Conservation (phyloP, 164 flowering plant species). For the Nelumbo lutea region DNA sequence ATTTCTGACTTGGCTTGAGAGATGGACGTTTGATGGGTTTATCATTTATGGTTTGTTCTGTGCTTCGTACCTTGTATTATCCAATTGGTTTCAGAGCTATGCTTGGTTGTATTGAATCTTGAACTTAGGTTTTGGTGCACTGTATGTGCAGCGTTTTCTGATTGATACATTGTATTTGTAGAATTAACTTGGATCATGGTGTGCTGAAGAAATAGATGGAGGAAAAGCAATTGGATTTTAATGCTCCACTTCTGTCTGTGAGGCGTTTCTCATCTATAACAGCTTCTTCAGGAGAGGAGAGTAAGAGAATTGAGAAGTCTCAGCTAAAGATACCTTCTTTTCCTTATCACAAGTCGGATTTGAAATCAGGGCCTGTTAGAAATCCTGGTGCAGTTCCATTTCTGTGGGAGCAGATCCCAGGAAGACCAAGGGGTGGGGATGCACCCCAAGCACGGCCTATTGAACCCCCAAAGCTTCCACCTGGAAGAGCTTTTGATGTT, state of each 20-base stretch:
- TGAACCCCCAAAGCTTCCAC: conserved; percentile 69
- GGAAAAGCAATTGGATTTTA: conserved; percentile 51
- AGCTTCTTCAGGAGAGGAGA: conserved; percentile 16
- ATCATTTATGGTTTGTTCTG: background rate
- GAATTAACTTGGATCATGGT: background rate
- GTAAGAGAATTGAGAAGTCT: conserved; percentile 21
- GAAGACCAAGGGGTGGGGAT: conserved; percentile 62
- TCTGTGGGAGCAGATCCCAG: conserved; percentile 73
- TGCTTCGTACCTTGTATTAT: too few relatives aligned
- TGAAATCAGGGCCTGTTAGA: conserved; percentile 79
- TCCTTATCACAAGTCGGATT: conserved; percentile 52
- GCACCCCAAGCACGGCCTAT: conserved; percentile 14
- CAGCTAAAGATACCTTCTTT: conserved; percentile 21
- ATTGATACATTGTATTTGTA: background rate
- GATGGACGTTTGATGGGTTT: background rate
- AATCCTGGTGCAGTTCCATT: conserved; percentile 86
- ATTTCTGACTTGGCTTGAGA: too few relatives aligned
- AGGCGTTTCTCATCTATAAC: conserved; percentile 49
- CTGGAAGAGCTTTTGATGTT: conserved; percentile 48
- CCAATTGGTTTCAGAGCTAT: background rate
- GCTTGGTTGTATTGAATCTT: background rate
- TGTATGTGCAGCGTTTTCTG: too few relatives aligned
- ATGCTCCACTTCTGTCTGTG: conserved; percentile 72
- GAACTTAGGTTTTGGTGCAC: too few relatives aligned
- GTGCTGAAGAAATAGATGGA: conserved; percentile 36